phyloP scores from a whole-genome alignment of 768 basidiomycete species.

The Tephrocybe rancida region DNA sequence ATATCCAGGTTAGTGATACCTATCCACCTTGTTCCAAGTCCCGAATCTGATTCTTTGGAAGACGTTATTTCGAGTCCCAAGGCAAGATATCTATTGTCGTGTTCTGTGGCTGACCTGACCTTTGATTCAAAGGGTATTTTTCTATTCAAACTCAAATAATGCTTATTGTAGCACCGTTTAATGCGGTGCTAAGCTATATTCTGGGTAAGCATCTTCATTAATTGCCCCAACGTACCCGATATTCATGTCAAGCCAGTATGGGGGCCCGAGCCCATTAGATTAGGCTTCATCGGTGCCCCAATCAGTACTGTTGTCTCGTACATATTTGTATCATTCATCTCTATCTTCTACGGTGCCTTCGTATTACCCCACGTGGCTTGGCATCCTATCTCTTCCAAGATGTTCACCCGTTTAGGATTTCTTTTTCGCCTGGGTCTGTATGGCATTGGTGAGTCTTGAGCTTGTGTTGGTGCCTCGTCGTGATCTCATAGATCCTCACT shows the following conservation, averaged over 20 bases:
- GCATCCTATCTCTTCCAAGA: slow-evolving; percentile 67
- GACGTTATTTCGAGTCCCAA: slow-evolving; percentile 81
- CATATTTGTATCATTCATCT: slow-evolving; percentile 71
- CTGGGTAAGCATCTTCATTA: slow-evolving; percentile 52
- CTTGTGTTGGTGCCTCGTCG: neutral
- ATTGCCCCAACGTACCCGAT: neutral
- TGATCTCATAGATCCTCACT: neutral
- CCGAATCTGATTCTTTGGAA: slow-evolving; percentile 16
- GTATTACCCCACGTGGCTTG: slow-evolving; percentile 73
- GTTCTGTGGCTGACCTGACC: neutral
- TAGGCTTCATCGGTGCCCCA: slow-evolving; percentile 92
- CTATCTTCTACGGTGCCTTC: slow-evolving; percentile 61
- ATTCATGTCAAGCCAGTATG: slow-evolving; percentile 48
- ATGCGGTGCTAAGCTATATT: slow-evolving; percentile 77
- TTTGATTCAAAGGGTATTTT: slow-evolving; percentile 59
- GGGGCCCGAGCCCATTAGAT: slow-evolving; percentile 73
- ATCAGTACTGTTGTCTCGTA: slow-evolving; percentile 84
- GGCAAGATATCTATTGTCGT: slow-evolving; percentile 33
- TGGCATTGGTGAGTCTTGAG: slow-evolving; percentile 61
- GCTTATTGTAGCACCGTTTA: slow-evolving; percentile 80
- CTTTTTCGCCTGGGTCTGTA: slow-evolving; percentile 76
- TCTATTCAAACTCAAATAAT: slow-evolving; percentile 81
- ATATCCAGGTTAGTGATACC: slow-evolving; percentile 36
- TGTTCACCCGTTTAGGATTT: slow-evolving; percentile 65
- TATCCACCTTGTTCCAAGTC: neutral